Conservation (phyloP, 2,329 filamentous ascomycete genomes). For the Nothophoma quercina region DNA sequence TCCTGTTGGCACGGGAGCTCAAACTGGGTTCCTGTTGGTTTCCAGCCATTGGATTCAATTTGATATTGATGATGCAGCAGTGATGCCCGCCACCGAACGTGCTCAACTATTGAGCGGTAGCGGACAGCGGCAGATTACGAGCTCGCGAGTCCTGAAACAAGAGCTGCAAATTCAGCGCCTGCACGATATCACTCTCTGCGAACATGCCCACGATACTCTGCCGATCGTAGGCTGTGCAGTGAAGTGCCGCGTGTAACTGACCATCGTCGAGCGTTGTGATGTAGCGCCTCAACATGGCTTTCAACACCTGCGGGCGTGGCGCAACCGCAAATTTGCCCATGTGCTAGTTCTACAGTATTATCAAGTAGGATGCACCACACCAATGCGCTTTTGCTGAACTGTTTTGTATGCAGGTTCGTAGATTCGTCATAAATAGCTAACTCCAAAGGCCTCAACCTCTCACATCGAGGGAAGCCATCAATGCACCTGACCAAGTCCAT, state of each 20-base stretch:
- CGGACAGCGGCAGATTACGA: neutral
- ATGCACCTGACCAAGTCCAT: slow-evolving; percentile 7
- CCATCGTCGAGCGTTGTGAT: slow-evolving; percentile 1
- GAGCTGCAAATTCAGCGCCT: neutral
- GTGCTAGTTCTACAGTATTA: neutral
- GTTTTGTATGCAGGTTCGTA: neutral
- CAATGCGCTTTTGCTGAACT: no score
- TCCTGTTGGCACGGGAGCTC: slow-evolving; percentile 3
- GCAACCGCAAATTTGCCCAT: neutral
- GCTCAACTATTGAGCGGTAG: neutral
- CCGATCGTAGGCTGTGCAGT: slow-evolving; percentile 3
- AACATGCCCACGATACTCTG: neutral
- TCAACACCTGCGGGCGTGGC: neutral
- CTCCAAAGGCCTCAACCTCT: slow-evolving; percentile 9
- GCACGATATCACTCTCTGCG: neutral
- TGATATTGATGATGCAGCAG: slow-evolving; percentile 1
- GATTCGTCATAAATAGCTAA: slow-evolving; percentile 4
- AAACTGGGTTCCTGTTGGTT: no score
- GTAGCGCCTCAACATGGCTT: slow-evolving; percentile 7
- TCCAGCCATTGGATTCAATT: neutral
- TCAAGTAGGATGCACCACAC: neutral
- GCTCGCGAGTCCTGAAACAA: neutral
- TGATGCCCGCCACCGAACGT: neutral
- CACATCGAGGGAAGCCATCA: slow-evolving; percentile 2
- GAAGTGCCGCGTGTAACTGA: neutral